These are phyloP conservation scores for Metschnikowia picachoensis DNA, from an alignment of 805 yeast genomes.

Conservation along the genomic window DNA sequence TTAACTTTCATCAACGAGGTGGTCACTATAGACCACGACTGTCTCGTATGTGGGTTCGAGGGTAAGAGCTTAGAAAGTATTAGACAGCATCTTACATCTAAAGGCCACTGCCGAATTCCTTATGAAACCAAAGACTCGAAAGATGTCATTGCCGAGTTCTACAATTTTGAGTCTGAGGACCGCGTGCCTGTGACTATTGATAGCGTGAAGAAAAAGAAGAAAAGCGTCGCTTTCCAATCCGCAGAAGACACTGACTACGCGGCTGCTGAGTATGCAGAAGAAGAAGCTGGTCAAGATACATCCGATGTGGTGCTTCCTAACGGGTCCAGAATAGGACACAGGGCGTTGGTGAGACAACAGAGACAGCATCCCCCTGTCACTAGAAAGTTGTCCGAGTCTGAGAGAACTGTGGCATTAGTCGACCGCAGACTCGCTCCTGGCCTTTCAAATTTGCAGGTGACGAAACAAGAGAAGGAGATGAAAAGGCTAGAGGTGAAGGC, in stretches of 20 bases:
- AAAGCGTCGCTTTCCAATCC: slow-evolving; percentile 24
- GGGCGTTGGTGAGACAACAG: slow-evolving; percentile 67
- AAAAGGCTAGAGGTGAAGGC: slow-evolving; percentile 21
- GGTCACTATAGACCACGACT: slow-evolving; percentile 37
- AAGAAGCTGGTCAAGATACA: slow-evolving; percentile 16
- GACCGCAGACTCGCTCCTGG: slow-evolving; percentile 53
- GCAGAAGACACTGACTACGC: slow-evolving; percentile 17
- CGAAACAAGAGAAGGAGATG: slow-evolving; percentile 33
- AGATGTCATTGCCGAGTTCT: slow-evolving; percentile 34
- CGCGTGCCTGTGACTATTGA: slow-evolving; percentile 10
- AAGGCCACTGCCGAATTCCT: slow-evolving; percentile 46
- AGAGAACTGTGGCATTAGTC: slow-evolving; percentile 70
- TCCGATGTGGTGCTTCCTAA: slow-evolving; percentile 49
- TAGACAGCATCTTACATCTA: slow-evolving; percentile 40
- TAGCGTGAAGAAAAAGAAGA: slow-evolving; percentile 16
- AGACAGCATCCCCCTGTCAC: slow-evolving; percentile 49
- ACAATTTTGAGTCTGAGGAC: slow-evolving; percentile 27
- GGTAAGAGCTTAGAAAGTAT: slow-evolving; percentile 40
- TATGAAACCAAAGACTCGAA: slow-evolving; percentile 41
- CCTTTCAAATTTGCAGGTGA: slow-evolving; percentile 23
- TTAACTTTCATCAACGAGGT: slow-evolving; percentile 36
- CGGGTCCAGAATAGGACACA: slow-evolving; percentile 78
- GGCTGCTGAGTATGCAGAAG: slow-evolving; percentile 13
- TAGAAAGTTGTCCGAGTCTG: slow-evolving; percentile 53
- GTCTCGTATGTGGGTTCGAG: slow-evolving; percentile 42